Evolutionary conservation across 2,329 filamentous ascomycete genomes (phyloP).

Genomic region (Fusarium sp.): DNA sequence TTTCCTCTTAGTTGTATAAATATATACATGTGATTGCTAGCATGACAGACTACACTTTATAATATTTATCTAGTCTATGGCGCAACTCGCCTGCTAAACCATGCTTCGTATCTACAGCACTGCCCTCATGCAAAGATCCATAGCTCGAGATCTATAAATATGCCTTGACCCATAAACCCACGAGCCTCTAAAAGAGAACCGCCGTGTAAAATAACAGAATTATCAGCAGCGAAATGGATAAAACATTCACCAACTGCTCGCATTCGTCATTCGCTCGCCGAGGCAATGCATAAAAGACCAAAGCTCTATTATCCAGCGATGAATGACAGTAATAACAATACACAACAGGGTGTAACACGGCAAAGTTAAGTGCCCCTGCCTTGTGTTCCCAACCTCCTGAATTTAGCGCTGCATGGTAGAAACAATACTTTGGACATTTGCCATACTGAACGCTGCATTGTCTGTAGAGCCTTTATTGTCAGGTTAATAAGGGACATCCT

Average conservation of each 20-base stretch:
- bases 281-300: neutral
- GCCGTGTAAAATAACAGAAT: neutral
- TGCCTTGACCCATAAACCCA: neutral
- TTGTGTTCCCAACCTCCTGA: slow-evolving; percentile 36
- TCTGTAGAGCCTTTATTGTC: slow-evolving; percentile 25
- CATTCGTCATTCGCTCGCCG: neutral
- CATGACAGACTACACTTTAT: no score
- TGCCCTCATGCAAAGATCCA: neutral
- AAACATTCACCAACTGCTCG: neutral
- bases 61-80: neutral
- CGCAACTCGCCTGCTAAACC: neutral
- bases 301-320: neutral
- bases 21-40: neutral
- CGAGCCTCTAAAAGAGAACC: neutral
- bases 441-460: no score
- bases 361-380: slow-evolving; percentile 25
- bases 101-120: neutral
- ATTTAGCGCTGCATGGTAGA: slow-evolving; percentile 22
- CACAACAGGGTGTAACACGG: neutral
- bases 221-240: neutral
- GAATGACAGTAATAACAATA: slow-evolving; percentile 9
- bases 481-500: neutral
- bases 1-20: neutral
- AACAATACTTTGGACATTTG: slow-evolving; percentile 20
- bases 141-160: neutral